phyloP scores from a whole-genome alignment of 2,329 filamentous ascomycete species.

The Stagonosporopsis rhizophila region DNA sequence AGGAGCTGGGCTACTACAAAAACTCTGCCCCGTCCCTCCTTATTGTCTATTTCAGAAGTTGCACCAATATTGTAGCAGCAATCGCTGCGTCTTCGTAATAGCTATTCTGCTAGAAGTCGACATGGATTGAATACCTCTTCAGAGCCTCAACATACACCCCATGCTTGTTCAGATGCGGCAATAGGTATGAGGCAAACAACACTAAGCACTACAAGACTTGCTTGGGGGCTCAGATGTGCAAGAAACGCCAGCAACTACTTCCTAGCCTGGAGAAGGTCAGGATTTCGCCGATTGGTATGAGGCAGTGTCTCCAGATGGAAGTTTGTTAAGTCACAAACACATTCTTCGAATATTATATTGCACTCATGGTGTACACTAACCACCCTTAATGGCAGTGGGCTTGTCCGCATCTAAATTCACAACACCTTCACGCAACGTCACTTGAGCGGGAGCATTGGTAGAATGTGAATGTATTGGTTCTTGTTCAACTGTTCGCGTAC shows the following conservation, averaged over 20 bases:
- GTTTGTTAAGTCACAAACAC: too few species aligned
- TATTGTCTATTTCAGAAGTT: not conserved
- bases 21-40: not conserved
- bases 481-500: conserved; percentile 20
- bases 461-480: conserved; percentile 24
- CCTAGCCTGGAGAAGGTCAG: too few species aligned
- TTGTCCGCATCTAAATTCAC: too few species aligned
- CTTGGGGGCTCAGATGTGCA: too few species aligned
- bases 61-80: not conserved
- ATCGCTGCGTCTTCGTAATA: not conserved
- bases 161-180: not conserved
- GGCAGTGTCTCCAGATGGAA: too few species aligned
- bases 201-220: too few species aligned
- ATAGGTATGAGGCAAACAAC: not conserved
- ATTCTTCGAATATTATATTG: too few species aligned
- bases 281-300: too few species aligned
- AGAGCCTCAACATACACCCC: not conserved
- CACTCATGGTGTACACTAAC: too few species aligned
- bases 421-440: too few species aligned
- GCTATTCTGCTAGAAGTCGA: not conserved
- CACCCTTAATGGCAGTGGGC: too few species aligned
- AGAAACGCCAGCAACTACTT: too few species aligned
- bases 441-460: not conserved
- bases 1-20: not conserved
- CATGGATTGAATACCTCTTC: not conserved